phyloP scores from a whole-genome alignment of 306 rosid genomes.

The Vigna mungo region DNA sequence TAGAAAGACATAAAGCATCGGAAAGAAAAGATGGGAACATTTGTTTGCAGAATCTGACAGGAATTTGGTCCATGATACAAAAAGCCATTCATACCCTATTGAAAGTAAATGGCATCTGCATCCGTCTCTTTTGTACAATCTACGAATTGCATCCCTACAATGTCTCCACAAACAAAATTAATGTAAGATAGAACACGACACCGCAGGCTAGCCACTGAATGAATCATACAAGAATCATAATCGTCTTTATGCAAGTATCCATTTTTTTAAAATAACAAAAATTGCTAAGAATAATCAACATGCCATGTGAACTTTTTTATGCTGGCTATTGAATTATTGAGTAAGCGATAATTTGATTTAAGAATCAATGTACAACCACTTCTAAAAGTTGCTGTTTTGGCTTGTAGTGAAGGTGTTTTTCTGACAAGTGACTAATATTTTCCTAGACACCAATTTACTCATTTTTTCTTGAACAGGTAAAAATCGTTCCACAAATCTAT shows the following conservation, averaged over 20 bases:
- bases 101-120: conserved; percentile 31
- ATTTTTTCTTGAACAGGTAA: no score
- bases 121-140: conserved; percentile 47
- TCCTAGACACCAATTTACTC: background rate
- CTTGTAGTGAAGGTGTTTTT: background rate
- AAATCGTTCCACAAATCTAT: no score
- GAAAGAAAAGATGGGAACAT: background rate
- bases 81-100: conserved; percentile 24
- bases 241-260: conserved; percentile 2
- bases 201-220: background rate
- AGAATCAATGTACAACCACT: background rate
- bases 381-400: background rate
- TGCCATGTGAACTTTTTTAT: conserved; percentile 42
- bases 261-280: background rate
- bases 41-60: conserved; percentile 39
- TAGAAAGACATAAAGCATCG: background rate
- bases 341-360: background rate
- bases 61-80: conserved; percentile 51
- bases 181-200: conserved; percentile 32
- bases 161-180: conserved; percentile 39
- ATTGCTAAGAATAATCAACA: background rate
- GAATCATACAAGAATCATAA: background rate
- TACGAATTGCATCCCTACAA: conserved; percentile 50
- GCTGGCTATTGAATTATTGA: conserved; percentile 40
- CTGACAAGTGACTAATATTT: background rate